Evolutionary conservation across 2,329 filamentous ascomycete genomes (phyloP), one percentile per base, ranked within the genome.

Genomic region (Chlorencoelia australis): DNA sequence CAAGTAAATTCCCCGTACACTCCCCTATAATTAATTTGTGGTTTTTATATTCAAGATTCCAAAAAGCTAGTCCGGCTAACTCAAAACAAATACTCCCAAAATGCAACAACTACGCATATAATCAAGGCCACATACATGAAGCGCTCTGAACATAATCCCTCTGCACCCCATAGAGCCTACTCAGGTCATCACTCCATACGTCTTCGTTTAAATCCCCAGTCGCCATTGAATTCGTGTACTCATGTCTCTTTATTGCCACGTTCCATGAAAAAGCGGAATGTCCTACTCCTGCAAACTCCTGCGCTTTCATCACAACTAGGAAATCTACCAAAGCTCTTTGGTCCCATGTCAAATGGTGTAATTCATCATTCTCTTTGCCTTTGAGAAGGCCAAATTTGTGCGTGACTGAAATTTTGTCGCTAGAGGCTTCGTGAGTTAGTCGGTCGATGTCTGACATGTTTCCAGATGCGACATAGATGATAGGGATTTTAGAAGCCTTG

Each of bases 291-390:
- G 58, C 59, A 41, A 70, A 61, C 11, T 61, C 48, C 22, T 59
- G 58, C 7, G 61, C 59, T 15, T 63, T 55, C 34, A 62, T 47
- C 47, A 70, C 48, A 4, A 72, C 59, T 46, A 70, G 60, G 48
- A 65, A 69, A 51, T 73, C 68, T 4, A 71, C 60, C 17, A 71
- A 49, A 0, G 60, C 62, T 35, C 61, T 59, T 54, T 71, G 67
- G 45, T 70, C 66, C 60, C 60, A 68, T 7, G 50, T 60, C 30
- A 69, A 44, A n/a, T 30, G 29, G 5, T 55, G 32, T 4, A 71
- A 49, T n/a, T 43, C 42, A 4, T 43, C 43, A 2, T 55, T 45
- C 14, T 44, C 43, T 7, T 40, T 44, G 30, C 66, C 63, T 1
- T 43, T 39, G 4, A 71, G 54, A 1, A 71, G 45, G 30, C 66